These are phyloP conservation scores for Boeremia exigua DNA, from an alignment of 2,329 filamentous ascomycete genomes.

Conservation along the genomic window DNA sequence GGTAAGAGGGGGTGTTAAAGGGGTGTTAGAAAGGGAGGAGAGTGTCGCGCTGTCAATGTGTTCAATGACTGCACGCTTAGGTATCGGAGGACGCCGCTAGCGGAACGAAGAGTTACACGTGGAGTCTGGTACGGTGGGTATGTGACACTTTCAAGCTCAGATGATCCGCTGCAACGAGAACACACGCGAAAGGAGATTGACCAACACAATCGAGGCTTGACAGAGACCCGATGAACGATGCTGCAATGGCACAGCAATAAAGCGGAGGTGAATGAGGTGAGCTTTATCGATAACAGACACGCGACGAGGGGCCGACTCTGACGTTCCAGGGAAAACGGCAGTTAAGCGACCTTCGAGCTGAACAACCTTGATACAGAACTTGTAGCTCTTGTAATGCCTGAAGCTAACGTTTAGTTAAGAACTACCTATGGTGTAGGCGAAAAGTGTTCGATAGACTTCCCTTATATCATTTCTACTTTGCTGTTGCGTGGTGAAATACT, in stretches of 20 bases:
- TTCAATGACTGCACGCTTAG: conserved; percentile 29
- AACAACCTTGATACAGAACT: too few relatives aligned
- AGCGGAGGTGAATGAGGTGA: conserved; percentile 14
- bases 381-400: too few relatives aligned
- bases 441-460: too few relatives aligned
- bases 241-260: background rate
- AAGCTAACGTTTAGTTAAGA: too few relatives aligned
- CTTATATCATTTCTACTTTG: too few relatives aligned
- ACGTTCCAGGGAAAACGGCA: too few relatives aligned
- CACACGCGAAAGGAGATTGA: background rate
- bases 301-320: conserved; percentile 7
- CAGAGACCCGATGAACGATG: background rate
- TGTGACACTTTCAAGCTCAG: background rate
- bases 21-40: conserved; percentile 6
- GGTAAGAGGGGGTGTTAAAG: background rate
- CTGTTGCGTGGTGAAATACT: too few relatives aligned
- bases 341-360: too few relatives aligned
- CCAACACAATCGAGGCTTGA: background rate
- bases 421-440: too few relatives aligned
- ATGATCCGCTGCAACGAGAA: background rate
- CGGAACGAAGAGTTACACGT: conserved; percentile 25
- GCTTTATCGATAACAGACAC: conserved; percentile 33
- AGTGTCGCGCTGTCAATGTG: conserved; percentile 25
- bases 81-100: conserved; percentile 34
- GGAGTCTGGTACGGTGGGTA: conserved; percentile 17